Evolutionary conservation across 2,329 filamentous ascomycete species (phyloP).

Genomic region (Neonectria neomacrospora): DNA sequence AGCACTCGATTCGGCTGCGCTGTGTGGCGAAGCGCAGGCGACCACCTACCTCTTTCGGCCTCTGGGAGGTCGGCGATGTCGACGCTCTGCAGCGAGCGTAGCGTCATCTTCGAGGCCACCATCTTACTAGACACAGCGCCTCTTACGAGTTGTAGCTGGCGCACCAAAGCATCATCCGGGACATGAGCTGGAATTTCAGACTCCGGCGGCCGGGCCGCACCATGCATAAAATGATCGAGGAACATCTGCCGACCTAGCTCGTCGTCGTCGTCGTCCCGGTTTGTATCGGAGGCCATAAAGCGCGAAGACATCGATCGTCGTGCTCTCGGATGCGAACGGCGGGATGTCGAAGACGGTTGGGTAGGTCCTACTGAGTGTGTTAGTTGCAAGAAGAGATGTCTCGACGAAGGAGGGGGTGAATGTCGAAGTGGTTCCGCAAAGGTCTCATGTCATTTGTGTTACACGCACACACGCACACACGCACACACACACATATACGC

Average conservation of each 20-base stretch:
- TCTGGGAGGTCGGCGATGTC: constrained; percentile 57
- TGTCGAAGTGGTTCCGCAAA: constrained; percentile 19
- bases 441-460: not conserved
- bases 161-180: constrained; percentile 49
- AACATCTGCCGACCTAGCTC: constrained; percentile 26
- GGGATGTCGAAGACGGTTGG: constrained; percentile 40
- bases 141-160: constrained; percentile 59
- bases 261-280: constrained; percentile 41
- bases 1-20: constrained; percentile 9
- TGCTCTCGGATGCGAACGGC: constrained; percentile 42
- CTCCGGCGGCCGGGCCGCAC: constrained; percentile 20
- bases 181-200: constrained; percentile 5
- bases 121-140: constrained; percentile 56
- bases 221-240: constrained; percentile 29
- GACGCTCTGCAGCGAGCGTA: constrained; percentile 60
- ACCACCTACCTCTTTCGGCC: constrained; percentile 59
- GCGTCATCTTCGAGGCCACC: constrained; percentile 60
- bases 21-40: not conserved
- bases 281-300: constrained; percentile 38
- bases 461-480: not conserved
- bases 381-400: constrained; percentile 11
- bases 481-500: too few relatives aligned
- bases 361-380: constrained; percentile 35
- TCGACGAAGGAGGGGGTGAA: not conserved
- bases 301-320: constrained; percentile 43